Base-by-base conservation (phyloP, 2,329 filamentous ascomycete genomes). In the Pestalotiopsis sp. region DNA sequence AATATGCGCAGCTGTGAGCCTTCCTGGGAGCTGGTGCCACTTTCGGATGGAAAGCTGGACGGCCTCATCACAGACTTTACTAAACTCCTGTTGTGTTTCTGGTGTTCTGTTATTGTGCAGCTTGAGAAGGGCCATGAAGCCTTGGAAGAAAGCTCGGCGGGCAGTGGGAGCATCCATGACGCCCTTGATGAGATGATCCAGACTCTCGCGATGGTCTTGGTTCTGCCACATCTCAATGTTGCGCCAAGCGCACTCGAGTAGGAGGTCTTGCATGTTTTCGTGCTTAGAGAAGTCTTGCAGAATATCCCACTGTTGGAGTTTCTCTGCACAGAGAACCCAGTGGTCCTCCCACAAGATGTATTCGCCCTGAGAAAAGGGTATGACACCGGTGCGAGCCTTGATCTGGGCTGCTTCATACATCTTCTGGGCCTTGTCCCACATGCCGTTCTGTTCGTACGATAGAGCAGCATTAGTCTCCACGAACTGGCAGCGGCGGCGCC, bases 301-400 rank as follows among this genome's bases (percentile, higher is more conserved):
- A 68, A 99, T 95, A 75, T 99, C 96, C 96, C 96, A 99, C 78
- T 99, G 97, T 79, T 99, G 97, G 60, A 99, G 86, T 82, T 99
- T 99, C 82, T 98, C 94, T 0, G 95, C 96, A 79, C 96, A 99
- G 64, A 98, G 87, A 57, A 99, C 91, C 96, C 96, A 99, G 75
- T 99, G 97, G 77, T 99, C 96, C 81, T 99, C 96, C 96, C 96
- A 99, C 1, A 99, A 88, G 89, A 97, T 98, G 81, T 99, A 99
- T 80, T 99, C 96, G 39, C 92, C 94, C 75, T 97, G 93, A 1
- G 95, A 97, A 80, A 98, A 98, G 0, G 96, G 95, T 70, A 98
- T 90, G n/a, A 95, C 93, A 65, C 95, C 96, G 0, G 95, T 98
- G 61, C 97, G 90, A 59, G 97, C 96, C 80, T 98, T 99, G 79